Evolutionary conservation across 139 green algal species (phyloP).

Genomic region (Edaphochlamys debaryana): DNA sequence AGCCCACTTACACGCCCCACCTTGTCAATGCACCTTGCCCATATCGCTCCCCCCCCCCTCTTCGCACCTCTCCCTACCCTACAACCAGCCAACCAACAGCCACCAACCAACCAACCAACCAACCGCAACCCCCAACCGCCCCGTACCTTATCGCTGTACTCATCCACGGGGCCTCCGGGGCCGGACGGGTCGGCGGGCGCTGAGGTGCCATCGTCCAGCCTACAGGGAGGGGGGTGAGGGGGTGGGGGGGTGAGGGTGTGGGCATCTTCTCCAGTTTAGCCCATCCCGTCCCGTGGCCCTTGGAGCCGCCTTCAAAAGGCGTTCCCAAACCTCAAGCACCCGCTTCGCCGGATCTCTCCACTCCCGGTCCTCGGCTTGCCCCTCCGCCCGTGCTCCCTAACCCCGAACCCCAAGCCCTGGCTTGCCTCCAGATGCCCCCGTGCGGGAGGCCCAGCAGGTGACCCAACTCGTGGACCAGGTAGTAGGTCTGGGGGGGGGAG

Average conservation of each 20-base stretch:
- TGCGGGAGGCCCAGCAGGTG: slow-evolving; percentile 59
- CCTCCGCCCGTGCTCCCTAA: neutral
- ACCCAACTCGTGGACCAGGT: slow-evolving; percentile 50
- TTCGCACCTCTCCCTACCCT: too few relatives aligned
- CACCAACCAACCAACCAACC: too few relatives aligned
- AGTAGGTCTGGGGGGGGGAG: slow-evolving; percentile 47
- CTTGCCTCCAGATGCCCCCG: slow-evolving; percentile 40
- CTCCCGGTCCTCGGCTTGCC: neutral
- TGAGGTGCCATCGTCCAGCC: slow-evolving; percentile 34
- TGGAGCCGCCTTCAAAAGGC: too few relatives aligned
- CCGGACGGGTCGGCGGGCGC: slow-evolving; percentile 47
- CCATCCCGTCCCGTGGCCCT: too few relatives aligned
- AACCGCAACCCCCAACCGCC: too few relatives aligned
- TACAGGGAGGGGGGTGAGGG: slow-evolving; percentile 3
- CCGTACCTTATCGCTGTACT: slow-evolving; percentile 35
- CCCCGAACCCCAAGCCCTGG: neutral
- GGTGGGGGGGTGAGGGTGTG: too few relatives aligned
- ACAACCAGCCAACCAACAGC: too few relatives aligned
- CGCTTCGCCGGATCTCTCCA: too few relatives aligned
- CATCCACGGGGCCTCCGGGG: slow-evolving; percentile 16
- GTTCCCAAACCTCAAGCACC: too few relatives aligned
- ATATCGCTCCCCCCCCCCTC: too few relatives aligned
- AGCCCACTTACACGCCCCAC: neutral
- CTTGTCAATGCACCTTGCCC: too few relatives aligned
- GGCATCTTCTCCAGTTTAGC: too few relatives aligned